A percentile compares a stretch with the other conserved stretches of the same genome.
phyloP scores from a whole-genome alignment of 495 filamentous ascomycete species.

The Bryoglossum gracile region DNA sequence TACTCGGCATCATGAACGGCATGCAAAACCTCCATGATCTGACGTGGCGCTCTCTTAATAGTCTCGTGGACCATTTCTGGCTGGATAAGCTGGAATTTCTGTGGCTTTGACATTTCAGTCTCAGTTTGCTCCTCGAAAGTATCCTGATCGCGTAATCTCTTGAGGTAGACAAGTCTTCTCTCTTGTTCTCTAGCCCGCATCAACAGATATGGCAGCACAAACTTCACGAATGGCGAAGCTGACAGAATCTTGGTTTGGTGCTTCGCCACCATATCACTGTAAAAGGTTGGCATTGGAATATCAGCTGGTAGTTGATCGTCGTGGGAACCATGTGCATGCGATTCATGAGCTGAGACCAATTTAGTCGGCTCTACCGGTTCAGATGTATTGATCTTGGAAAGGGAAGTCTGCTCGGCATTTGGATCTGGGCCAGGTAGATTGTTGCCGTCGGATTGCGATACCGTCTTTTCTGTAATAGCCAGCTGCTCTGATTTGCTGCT shows the following conservation, averaged over 20 bases:
- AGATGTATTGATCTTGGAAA: background rate
- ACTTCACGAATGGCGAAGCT: constrained; percentile 92
- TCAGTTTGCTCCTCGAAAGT: constrained; percentile 44
- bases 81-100: constrained; percentile 77
- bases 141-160: constrained; percentile 74
- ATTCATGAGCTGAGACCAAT: constrained; percentile 38
- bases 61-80: constrained; percentile 89
- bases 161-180: constrained; percentile 68
- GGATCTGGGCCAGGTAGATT: background rate
- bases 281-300: constrained; percentile 83
- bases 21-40: constrained; percentile 86
- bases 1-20: constrained; percentile 95
- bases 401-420: constrained; percentile 2
- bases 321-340: constrained; percentile 32
- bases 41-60: constrained; percentile 65
- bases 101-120: constrained; percentile 50
- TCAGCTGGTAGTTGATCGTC: constrained; percentile 70
- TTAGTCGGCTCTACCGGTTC: constrained; percentile 6
- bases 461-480: background rate
- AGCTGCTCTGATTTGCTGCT: background rate
- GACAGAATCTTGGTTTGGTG: constrained; percentile 91
- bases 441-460: background rate
- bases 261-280: constrained; percentile 88
- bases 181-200: constrained; percentile 90
- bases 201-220: constrained; percentile 85